Evolutionary conservation across 257 asterid genomes (phyloP).

Genomic region (Solanum verrucosum): DNA sequence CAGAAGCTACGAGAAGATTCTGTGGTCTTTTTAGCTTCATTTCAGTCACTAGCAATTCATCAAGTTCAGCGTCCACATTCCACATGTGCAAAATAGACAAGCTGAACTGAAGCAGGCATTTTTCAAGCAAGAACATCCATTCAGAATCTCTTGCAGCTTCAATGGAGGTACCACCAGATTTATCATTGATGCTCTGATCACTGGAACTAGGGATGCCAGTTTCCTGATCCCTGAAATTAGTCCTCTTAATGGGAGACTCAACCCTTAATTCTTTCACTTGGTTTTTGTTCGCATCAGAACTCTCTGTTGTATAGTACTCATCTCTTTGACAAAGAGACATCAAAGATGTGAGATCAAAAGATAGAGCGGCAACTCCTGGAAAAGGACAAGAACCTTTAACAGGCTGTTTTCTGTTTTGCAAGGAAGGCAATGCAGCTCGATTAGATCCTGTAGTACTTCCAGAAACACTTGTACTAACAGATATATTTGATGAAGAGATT

Average conservation of each 20-base stretch:
- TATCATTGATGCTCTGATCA: constrained; percentile 16
- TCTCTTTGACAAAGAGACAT: constrained; percentile 59
- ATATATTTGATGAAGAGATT: constrained; percentile 15
- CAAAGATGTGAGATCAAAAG: constrained; percentile 73
- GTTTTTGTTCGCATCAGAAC: constrained; percentile 20
- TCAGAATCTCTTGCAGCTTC: constrained; percentile 31
- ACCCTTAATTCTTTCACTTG: constrained; percentile 27
- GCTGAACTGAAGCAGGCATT: constrained; percentile 68
- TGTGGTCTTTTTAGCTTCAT: constrained; percentile 74
- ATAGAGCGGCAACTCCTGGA: constrained; percentile 76
- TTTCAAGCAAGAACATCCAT: constrained; percentile 49
- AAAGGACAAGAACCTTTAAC: constrained; percentile 79
- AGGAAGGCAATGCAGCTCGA: constrained; percentile 18
- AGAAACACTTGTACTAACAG: constrained; percentile 14
- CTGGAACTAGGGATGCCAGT: constrained; percentile 26
- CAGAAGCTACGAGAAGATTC: constrained; percentile 69
- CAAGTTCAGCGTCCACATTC: constrained; percentile 81
- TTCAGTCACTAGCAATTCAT: constrained; percentile 65
- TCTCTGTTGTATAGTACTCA: constrained; percentile 24
- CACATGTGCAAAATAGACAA: constrained; percentile 87
- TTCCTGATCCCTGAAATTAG: constrained; percentile 22
- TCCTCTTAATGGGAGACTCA: constrained; percentile 27
- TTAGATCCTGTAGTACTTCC: constrained; percentile 26
- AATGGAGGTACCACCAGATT: constrained; percentile 22
- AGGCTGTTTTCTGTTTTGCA: constrained; percentile 50